Base-by-base conservation (phyloP, 345 rosid species). In the Melaleuca alternifolia region DNA sequence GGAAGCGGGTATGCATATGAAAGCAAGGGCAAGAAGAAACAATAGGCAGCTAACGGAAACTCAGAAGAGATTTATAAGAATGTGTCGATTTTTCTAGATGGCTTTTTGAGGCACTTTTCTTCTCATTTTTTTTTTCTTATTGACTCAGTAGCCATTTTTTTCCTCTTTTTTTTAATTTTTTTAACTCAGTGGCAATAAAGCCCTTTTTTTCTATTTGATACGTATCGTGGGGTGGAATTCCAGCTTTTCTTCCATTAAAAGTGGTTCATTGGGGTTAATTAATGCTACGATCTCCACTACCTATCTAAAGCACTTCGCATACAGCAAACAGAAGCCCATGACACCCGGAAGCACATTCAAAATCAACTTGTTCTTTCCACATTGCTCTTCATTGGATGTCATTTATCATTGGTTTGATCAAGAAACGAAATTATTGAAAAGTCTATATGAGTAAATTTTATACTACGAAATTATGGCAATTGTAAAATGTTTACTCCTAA, bases 31-130 rank as follows among this genome's bases (percentile, higher is more conserved):
- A 54, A 23, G 2, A 54, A 4, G 59, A 54, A 23, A 54, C 23
- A 0, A 23, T 26, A 54, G 2, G 59, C n/a, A 54, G 23, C n/a
- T 9, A 23, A 23, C 10, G 2, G 12, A 54, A 54, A 54, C 1
- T 0, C 1, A 1, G 2, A 23, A 54, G 4, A 54, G 6, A 54
- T 54, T 54, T 23, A 54, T 54, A 54, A 0, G 59, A 54, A 54
- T 23, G 59, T 3, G n/a, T 21, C 5, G 2, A 54, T 54, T 54
- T 23, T 54, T 23, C 23, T 23, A 0, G 59, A 54, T 5, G 21
- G 1, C 1, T 23, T 54, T 3, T 21, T 23, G 12, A 54, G 0
- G 59, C 1, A 11, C 5, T 54, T 3, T 54, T 3, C 41, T 8
- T 54, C 57, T 54, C n/a, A n/a, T n/a, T 54, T 2, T 54, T 54